phyloP scores from a whole-genome alignment of 768 basidiomycete species.

The Paxillus ammoniavirescens region DNA sequence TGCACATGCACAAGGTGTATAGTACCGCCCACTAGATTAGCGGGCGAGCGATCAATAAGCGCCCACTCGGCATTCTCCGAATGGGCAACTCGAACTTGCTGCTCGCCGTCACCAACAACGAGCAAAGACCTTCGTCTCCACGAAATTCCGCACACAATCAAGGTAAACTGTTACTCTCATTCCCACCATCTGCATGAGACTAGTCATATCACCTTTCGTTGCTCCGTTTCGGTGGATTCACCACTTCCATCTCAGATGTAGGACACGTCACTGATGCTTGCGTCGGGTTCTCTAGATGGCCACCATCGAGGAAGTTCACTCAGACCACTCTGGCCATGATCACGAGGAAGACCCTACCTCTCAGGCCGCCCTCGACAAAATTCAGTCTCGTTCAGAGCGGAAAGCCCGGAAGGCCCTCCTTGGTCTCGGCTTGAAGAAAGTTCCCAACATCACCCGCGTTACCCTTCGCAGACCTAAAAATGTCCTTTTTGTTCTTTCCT shows the following conservation, averaged over 20 bases:
- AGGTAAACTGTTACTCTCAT: slow-evolving; percentile 15
- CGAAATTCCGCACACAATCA: slow-evolving; percentile 11
- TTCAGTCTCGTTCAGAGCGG: slow-evolving; percentile 91
- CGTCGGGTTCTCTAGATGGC: slow-evolving; percentile 52
- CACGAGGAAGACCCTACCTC: slow-evolving; percentile 84
- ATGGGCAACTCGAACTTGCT: slow-evolving; percentile 12
- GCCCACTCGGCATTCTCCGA: slow-evolving; percentile 28
- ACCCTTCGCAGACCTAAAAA: slow-evolving; percentile 94
- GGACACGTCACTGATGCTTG: slow-evolving; percentile 23
- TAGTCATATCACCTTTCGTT: background rate
- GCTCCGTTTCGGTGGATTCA: slow-evolving; percentile 29
- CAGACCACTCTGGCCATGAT: slow-evolving; percentile 77
- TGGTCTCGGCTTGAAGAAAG: slow-evolving; percentile 87
- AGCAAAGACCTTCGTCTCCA: slow-evolving; percentile 24
- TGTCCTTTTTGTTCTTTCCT: slow-evolving; percentile 89
- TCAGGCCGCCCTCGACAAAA: slow-evolving; percentile 83
- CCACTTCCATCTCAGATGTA: slow-evolving; percentile 26
- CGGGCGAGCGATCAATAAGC: background rate
- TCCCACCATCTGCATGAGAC: background rate
- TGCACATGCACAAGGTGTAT: too few species aligned
- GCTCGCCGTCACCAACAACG: slow-evolving; percentile 35
- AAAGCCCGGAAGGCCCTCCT: slow-evolving; percentile 94
- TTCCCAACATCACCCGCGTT: slow-evolving; percentile 91
- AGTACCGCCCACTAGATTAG: too few species aligned
- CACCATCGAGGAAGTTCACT: slow-evolving; percentile 79